Base-by-base conservation (phyloP, 2,329 filamentous ascomycete genomes). In the Calycina herbarum region DNA sequence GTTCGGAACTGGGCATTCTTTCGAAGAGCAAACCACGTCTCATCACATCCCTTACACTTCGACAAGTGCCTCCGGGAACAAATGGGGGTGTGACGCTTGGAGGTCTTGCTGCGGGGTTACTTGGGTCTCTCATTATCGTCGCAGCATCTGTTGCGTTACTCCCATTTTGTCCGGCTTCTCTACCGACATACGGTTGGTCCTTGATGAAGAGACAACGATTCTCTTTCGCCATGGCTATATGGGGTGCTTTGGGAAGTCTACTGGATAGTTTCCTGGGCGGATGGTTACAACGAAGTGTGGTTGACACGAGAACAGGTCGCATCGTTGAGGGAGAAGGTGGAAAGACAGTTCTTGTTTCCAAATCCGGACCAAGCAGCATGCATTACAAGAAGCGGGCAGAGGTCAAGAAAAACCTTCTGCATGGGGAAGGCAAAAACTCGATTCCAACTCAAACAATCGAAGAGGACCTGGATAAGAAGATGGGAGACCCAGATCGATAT, bases 1-100 rank as follows among this genome's bases (percentile, higher is more conserved):
- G 91, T 65, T 97, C 93, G 11, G 95, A 99, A 80, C 87, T 99
- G 24, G 95, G 95, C 15, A 99, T 99, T 64, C 83, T 99, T 13
- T 90, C 94, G 6, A 86, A 83, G 66, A 84, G 84, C 29, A 81
- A 86, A 57, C 95, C 95, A 8, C 88, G 94, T 42, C 86, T 99
- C 45, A 94, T 99, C 75, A 97, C 93, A 3, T 94, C 91, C 15
- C 87, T 85, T 17, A 87, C 80, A 4, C 83, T 95, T 73, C 89
- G 91, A 66, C 85, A 86, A 69, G 95, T 98, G 0, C 94, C 95
- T 0, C 89, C 86, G 1, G 95, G 95, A 60, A 98, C 95, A 54
- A 99, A 99, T 75, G 95, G 95, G 38, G 95, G 94, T 17, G 92
- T 99, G 8, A 96, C 93, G 0, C 71, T 87, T 0, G 81, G 86